Percentiles rank a stretch among this genome's conserved stretches.
phyloP scores from a whole-genome alignment of 1,139 yeast species.

The Arxiozyma heterogenica region DNA sequence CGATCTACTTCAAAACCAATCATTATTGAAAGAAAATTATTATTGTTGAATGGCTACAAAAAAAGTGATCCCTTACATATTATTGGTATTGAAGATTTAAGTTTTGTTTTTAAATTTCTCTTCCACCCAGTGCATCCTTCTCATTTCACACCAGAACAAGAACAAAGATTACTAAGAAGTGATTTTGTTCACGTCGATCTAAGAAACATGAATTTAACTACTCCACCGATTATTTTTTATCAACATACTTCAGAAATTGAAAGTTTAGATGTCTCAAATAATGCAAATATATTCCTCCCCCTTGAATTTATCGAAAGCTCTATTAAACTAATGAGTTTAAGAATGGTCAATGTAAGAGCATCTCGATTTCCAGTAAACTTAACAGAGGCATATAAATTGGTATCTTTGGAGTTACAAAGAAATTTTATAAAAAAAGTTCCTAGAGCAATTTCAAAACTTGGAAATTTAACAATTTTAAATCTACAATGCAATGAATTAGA shows the following conservation, averaged over 20 bases:
- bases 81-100: constrained; percentile 80
- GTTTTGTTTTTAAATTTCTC: constrained; percentile 77
- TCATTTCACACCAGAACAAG: constrained; percentile 60
- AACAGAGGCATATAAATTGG: constrained; percentile 57
- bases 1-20: constrained; percentile 71
- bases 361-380: constrained; percentile 67
- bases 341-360: constrained; percentile 66
- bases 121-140: constrained; percentile 65
- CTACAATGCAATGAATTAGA: constrained; percentile 67
- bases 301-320: constrained; percentile 81
- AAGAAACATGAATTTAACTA: constrained; percentile 65
- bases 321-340: constrained; percentile 55
- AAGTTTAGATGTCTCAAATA: constrained; percentile 73
- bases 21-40: constrained; percentile 61
- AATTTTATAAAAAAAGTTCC: constrained; percentile 64
- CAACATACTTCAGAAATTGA: constrained; percentile 77
- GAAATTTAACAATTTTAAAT: constrained; percentile 47
- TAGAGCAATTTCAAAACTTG: constrained; percentile 43
- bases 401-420: constrained; percentile 69
- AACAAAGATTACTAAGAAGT: constrained; percentile 48
- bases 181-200: constrained; percentile 68
- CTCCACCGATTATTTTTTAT: constrained; percentile 75
- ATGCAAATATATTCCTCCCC: constrained; percentile 79
- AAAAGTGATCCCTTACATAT: constrained; percentile 67
- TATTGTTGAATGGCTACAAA: constrained; percentile 72